These are phyloP conservation scores for Lactifluus subvellereus DNA, from an alignment of 768 basidiomycete species.

Conservation along the genomic window DNA sequence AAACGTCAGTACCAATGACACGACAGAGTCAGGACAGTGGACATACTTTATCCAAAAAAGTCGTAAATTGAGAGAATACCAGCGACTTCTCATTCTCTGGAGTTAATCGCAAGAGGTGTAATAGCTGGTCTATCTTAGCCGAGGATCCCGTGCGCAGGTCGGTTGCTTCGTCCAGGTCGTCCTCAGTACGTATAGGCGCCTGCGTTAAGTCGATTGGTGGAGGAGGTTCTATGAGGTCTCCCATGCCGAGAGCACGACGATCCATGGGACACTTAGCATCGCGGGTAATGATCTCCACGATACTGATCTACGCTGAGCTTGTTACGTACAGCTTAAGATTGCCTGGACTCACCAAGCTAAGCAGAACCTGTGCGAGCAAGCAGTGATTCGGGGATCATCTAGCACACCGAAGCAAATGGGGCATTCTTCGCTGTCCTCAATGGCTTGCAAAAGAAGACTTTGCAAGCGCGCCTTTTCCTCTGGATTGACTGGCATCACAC, in stretches of 20 bases:
- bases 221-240: conserved; percentile 56
- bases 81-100: conserved; percentile 70
- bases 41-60: conserved; percentile 71
- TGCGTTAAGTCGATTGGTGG: conserved; percentile 69
- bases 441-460: conserved; percentile 50
- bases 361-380: conserved; percentile 70
- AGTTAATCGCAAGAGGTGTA: conserved; percentile 64
- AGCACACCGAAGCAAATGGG: conserved; percentile 64
- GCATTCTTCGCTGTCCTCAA: conserved; percentile 82
- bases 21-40: neutral
- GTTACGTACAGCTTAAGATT: neutral
- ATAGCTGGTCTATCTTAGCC: conserved; percentile 79
- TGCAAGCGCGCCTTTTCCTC: conserved; percentile 55
- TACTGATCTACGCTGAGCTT: conserved; percentile 37
- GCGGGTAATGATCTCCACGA: conserved; percentile 60
- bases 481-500: conserved; percentile 41
- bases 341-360: conserved; percentile 48
- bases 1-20: neutral
- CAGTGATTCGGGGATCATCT: conserved; percentile 64
- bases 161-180: conserved; percentile 34
- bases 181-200: conserved; percentile 36
- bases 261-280: conserved; percentile 86
- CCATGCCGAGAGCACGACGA: conserved; percentile 51
- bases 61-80: conserved; percentile 88
- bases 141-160: conserved; percentile 54